Conservation (phyloP, 305 asterid species). For the Rubia tinctorum region DNA sequence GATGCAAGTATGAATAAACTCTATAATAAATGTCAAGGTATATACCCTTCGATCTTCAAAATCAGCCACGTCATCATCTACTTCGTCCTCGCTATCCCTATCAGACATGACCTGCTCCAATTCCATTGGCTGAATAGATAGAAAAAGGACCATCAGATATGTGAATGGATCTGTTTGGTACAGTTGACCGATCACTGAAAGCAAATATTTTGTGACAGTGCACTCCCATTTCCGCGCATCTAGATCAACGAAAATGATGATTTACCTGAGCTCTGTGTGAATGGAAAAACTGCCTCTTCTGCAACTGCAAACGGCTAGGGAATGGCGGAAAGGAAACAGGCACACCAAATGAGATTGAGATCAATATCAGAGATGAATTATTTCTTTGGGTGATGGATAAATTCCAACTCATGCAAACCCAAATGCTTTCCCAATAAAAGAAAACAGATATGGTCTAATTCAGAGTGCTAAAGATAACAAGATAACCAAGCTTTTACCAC, state of each 20-base stretch:
- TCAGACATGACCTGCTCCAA: conserved; percentile 93
- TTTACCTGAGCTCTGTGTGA: conserved; percentile 99
- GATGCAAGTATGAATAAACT: conserved; percentile 17
- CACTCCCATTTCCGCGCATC: conserved; percentile 5
- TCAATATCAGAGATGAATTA: neutral
- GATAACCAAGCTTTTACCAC: neutral
- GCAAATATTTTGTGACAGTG: neutral
- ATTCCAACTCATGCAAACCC: neutral
- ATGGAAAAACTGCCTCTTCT: conserved; percentile 96
- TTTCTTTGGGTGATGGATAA: neutral
- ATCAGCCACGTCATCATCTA: conserved; percentile 99
- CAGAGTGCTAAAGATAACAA: neutral
- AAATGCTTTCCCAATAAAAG: neutral
- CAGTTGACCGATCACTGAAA: neutral
- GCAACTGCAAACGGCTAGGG: conserved; percentile 85
- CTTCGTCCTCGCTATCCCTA: conserved; percentile 99
- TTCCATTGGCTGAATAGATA: conserved; percentile 83
- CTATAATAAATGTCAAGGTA: neutral
- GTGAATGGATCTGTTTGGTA: conserved; percentile 13
- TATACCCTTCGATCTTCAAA: conserved; percentile 96
- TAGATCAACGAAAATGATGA: conserved; percentile 14
- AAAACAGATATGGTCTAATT: neutral
- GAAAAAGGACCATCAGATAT: conserved; percentile 23
- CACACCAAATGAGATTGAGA: neutral
- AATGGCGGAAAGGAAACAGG: neutral